These are phyloP conservation scores for Pilaira anomala DNA, from an alignment of 192 early-diverging fungal genomes.

Conservation along the genomic window DNA sequence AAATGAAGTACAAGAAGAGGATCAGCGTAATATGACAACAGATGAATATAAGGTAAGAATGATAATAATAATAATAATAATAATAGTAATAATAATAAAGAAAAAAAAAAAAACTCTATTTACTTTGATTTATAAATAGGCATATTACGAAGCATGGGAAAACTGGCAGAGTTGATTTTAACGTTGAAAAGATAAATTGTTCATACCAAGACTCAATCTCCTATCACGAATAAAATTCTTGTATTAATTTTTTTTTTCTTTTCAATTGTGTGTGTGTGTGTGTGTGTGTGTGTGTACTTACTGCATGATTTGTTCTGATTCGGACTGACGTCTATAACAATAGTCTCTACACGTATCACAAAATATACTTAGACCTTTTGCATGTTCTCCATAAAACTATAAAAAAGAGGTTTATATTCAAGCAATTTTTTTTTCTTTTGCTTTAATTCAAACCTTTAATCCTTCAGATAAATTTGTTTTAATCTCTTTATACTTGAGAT, in stretches of 20 bases:
- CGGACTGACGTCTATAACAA: slow-evolving; percentile 63
- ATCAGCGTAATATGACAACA: slow-evolving; percentile 51
- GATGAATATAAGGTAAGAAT: slow-evolving; percentile 49
- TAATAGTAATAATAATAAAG: not conserved
- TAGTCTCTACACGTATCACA: slow-evolving; percentile 66
- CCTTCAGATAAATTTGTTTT: slow-evolving; percentile 77
- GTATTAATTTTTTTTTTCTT: no score
- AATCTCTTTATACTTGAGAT: slow-evolving; percentile 71
- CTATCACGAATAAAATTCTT: not conserved
- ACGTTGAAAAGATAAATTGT: not conserved
- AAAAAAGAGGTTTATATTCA: not conserved
- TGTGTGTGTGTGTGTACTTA: slow-evolving; percentile 14
- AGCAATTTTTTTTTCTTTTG: no score
- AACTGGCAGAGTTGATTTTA: slow-evolving; percentile 20
- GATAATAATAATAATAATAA: not conserved
- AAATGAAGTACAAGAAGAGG: slow-evolving; percentile 51
- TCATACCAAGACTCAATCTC: not conserved
- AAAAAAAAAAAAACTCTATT: slow-evolving; percentile 1
- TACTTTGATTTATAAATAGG: slow-evolving; percentile 14
- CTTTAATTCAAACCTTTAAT: slow-evolving; percentile 46
- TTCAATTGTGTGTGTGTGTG: no score
- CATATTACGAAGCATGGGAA: slow-evolving; percentile 39
- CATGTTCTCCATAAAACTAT: slow-evolving; percentile 70
- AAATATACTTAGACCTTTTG: slow-evolving; percentile 59
- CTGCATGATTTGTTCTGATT: slow-evolving; percentile 54